Percentiles rank a stretch among this genome's conserved stretches.
phyloP scores from a whole-genome alignment of 176 grass and related monocot genomes.

The Luzula sylvatica region DNA sequence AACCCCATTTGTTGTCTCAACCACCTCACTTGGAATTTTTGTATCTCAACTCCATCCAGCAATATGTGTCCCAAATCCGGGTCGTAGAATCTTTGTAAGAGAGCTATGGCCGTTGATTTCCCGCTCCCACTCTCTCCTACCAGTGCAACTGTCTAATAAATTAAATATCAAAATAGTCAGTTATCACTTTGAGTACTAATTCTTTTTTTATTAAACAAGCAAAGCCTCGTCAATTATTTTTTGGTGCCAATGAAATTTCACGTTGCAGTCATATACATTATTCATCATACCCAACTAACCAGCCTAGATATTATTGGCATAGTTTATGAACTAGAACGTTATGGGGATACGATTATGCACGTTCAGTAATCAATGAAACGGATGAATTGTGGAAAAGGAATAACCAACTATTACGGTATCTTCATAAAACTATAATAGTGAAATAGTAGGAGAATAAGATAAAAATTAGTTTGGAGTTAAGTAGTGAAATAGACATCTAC shows the following conservation, averaged over 20 bases:
- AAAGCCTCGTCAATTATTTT: not conserved
- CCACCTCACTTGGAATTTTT: constrained; percentile 85
- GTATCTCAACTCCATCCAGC: constrained; percentile 81
- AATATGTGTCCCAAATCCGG: constrained; percentile 75
- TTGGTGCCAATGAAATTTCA: not conserved
- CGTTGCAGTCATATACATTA: not conserved
- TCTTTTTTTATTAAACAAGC: not conserved
- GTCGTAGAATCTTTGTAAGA: constrained; percentile 87
- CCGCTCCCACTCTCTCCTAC: constrained; percentile 96
- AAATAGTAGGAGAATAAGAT: too few species aligned
- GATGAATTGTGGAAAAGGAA: too few species aligned
- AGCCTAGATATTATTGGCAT: too few species aligned
- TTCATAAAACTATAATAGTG: too few species aligned
- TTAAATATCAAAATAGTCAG: constrained; percentile 26
- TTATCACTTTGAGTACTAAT: not conserved
- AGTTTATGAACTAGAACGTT: not conserved
- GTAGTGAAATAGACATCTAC: too few species aligned
- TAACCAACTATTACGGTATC: too few species aligned
- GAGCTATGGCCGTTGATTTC: constrained; percentile 82
- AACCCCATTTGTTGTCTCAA: constrained; percentile 93
- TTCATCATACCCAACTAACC: too few species aligned
- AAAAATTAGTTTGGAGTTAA: too few species aligned
- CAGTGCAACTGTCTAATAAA: constrained; percentile 72
- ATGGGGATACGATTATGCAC: too few species aligned
- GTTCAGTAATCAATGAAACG: too few species aligned